Base-by-base conservation (phyloP, 306 rosid species). In the Sicyos baderoa region DNA sequence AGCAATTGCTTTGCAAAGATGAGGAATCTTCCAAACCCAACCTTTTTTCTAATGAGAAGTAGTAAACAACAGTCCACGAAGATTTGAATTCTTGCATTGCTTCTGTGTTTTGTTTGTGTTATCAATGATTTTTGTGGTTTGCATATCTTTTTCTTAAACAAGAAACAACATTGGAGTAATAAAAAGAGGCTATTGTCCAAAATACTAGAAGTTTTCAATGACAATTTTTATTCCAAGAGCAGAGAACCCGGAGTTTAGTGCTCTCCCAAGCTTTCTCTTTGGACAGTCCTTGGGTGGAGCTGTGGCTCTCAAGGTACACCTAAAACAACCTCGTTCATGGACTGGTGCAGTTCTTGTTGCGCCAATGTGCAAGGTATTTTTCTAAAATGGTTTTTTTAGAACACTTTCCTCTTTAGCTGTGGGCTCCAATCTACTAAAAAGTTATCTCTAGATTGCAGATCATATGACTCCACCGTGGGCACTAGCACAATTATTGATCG, bases 201-300 rank as follows among this genome's bases (percentile, higher is more conserved):
- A 37, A 37, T 37, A 37, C 44, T 37, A 37, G 44, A 21, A 52
- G 23, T 47, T 32, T 4, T 25, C 32, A 32, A 11, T 45, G 21
- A 61, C 17, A 29, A 54, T 59, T 53, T 22, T 40, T 75, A 72
- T 78, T 49, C 29, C 67, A 72, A 57, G 71, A 73, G 77, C 91
- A 91, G 96, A 79, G 75, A 79, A 80, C 65, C 96, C 89, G 0
- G 84, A 80, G 69, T 85, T 82, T 59, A n/a, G 14, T 48, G 74
- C 78, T 60, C 85, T 90, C 79, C 94, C 89, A 40, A 83, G 84
- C 80, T 93, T 90, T 78, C 87, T 90, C 65, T 85, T 93, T 66
- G 99, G 97, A 61, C 80, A 89, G 79, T 93, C 99, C 19, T 23
- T 93, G 94, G 99, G 97, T 67, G 99, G 97, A 79, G 99, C 99